Percentiles rank a stretch among this genome's conserved stretches.
phyloP scores from a whole-genome alignment of 257 asterid genomes.

The Cynanchum wilfordii region DNA sequence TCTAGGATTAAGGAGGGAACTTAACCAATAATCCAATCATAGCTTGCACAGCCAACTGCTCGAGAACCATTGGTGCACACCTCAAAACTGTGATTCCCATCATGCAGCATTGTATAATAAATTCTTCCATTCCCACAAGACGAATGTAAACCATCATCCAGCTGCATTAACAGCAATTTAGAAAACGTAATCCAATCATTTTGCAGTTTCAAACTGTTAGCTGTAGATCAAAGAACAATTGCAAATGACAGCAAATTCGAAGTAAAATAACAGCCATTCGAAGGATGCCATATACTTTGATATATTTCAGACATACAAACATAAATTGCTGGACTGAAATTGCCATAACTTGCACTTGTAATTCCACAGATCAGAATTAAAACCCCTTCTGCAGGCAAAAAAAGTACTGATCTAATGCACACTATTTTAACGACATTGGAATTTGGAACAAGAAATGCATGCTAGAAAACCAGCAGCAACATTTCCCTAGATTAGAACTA shows the following conservation, averaged over 20 bases:
- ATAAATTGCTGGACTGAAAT: not conserved
- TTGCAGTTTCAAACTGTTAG: not conserved
- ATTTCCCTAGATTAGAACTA: no score
- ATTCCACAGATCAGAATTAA: not conserved
- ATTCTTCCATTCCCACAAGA: conserved; percentile 48
- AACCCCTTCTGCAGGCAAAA: not conserved
- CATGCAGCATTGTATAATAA: conserved; percentile 43
- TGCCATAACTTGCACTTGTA: not conserved
- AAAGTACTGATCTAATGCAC: not conserved
- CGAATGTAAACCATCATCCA: conserved; percentile 48
- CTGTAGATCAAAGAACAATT: not conserved
- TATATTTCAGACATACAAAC: not conserved
- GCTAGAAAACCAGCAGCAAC: not conserved
- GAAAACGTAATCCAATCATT: not conserved
- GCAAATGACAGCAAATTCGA: not conserved
- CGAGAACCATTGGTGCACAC: conserved; percentile 55
- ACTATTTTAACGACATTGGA: not conserved
- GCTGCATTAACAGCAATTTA: conserved; percentile 41
- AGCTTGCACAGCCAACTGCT: conserved; percentile 56
- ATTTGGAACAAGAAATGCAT: not conserved
- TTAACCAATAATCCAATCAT: conserved; percentile 80
- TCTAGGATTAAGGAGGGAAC: conserved; percentile 16
- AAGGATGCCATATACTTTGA: not conserved
- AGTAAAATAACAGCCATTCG: not conserved
- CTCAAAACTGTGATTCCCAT: conserved; percentile 73